phyloP scores from a whole-genome alignment of 2,329 filamentous ascomycete genomes.

The Monosporascus sp. region DNA sequence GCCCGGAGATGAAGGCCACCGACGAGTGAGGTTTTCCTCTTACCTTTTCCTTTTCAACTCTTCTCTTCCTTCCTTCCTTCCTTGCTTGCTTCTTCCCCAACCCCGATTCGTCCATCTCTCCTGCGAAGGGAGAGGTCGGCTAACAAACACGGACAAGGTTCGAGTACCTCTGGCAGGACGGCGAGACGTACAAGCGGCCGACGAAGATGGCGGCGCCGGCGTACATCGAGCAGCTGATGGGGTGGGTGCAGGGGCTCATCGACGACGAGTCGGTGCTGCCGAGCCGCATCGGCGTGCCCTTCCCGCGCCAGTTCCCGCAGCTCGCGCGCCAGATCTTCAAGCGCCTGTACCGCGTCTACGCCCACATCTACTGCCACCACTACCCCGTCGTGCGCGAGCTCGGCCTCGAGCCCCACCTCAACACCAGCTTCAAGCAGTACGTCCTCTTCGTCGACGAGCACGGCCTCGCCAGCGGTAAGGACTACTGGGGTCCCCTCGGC shows the following conservation, averaged over 20 bases:
- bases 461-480: conserved; percentile 82
- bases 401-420: conserved; percentile 92
- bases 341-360: conserved; percentile 96
- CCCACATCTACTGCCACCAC: conserved; percentile 99
- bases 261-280: conserved; percentile 94
- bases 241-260: conserved; percentile 91
- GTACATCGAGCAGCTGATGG: conserved; percentile 97
- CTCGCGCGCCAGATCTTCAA: conserved; percentile 97
- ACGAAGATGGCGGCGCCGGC: conserved; percentile 97
- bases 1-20: conserved; percentile 99
- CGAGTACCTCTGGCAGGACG: conserved; percentile 98
- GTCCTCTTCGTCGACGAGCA: conserved; percentile 98
- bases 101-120: no score
- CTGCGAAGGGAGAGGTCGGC: no score
- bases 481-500: conserved; percentile 94
- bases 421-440: conserved; percentile 99
- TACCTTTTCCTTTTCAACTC: not conserved
- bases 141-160: conserved; percentile 51
- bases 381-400: conserved; percentile 95
- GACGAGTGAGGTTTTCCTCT: conserved; percentile 64
- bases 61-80: not conserved
- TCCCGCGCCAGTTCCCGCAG: conserved; percentile 84
- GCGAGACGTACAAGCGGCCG: conserved; percentile 85
- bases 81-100: not conserved
- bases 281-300: conserved; percentile 90